Evolutionary conservation across 371 early-diverging fungal genomes (phyloP).

Genomic region (Mucor sp.): DNA sequence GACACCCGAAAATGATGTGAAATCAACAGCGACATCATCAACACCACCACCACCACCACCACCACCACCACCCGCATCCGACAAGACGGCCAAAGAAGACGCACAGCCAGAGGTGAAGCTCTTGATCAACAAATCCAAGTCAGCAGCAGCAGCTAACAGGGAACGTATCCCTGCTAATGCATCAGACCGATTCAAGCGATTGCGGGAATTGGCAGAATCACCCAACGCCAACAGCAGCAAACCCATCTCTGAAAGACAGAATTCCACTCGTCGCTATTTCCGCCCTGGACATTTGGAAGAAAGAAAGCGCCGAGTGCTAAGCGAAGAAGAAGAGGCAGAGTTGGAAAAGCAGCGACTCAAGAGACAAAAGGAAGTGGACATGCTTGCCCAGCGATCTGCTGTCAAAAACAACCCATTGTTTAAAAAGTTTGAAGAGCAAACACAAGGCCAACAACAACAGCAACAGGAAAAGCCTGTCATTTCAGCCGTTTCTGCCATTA

Average conservation of each 20-base stretch:
- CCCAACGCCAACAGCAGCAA: constrained; percentile 12
- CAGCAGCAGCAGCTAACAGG: not conserved
- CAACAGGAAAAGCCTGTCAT: not conserved
- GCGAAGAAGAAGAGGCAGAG: constrained; percentile 37
- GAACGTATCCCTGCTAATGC: not conserved
- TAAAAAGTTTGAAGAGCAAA: constrained; percentile 33
- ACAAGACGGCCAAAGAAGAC: not conserved
- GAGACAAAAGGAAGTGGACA: constrained; percentile 30
- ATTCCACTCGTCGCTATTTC: constrained; percentile 35
- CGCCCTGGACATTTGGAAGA: constrained; percentile 40
- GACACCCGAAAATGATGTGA: not conserved
- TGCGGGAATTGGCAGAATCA: constrained; percentile 34
- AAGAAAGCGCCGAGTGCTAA: constrained; percentile 27
- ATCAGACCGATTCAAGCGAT: constrained; percentile 31
- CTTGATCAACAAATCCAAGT: constrained; percentile 15
- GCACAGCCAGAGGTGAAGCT: constrained; percentile 17
- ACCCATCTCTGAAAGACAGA: constrained; percentile 24
- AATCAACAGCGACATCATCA: not conserved
- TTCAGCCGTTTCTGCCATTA: constrained; percentile 8
- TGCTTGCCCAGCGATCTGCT: constrained; percentile 33
- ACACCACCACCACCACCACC: not conserved
- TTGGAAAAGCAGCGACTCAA: constrained; percentile 21
- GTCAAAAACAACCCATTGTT: constrained; percentile 39
- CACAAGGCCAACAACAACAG: not conserved
- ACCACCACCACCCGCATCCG: not conserved